Evolutionary conservation across 805 yeast species (phyloP).

Genomic region (Candida nemodendra): DNA sequence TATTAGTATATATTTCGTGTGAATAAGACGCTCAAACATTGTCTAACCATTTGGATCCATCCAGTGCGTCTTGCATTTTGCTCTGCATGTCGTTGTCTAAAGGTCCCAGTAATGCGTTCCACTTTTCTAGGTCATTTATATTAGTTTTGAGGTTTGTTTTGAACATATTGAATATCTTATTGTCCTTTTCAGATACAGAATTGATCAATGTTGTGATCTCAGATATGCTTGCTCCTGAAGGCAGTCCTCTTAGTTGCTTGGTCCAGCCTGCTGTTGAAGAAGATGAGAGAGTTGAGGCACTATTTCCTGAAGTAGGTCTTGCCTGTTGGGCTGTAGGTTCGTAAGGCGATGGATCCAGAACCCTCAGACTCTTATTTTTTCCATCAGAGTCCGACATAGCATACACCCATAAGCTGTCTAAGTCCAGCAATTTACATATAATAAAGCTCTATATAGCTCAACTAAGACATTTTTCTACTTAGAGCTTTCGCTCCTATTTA

Average conservation of each 20-base stretch:
- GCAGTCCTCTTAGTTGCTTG: slow-evolving; percentile 14
- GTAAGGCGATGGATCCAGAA: background rate
- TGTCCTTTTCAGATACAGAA: slow-evolving; percentile 17
- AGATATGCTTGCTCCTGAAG: slow-evolving; percentile 6
- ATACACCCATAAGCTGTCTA: no score
- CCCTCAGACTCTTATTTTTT: no score
- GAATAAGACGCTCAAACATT: slow-evolving; percentile 4
- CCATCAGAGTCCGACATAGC: no score
- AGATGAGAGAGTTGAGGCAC: slow-evolving; percentile 1
- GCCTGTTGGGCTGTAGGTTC: background rate
- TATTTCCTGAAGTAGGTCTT: background rate
- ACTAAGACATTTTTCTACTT: no score
- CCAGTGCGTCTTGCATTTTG: slow-evolving; percentile 4
- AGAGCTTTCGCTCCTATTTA: no score
- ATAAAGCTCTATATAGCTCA: no score
- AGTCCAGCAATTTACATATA: no score
- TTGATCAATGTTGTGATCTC: slow-evolving; percentile 7
- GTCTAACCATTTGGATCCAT: slow-evolving; percentile 20
- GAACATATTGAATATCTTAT: slow-evolving; percentile 16
- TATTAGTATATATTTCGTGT: background rate
- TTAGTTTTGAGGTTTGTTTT: slow-evolving; percentile 18
- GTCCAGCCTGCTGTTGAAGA: slow-evolving; percentile 14
- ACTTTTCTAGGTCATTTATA: slow-evolving; percentile 11
- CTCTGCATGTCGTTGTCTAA: slow-evolving; percentile 5
- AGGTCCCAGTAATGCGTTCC: slow-evolving; percentile 1